These are phyloP conservation scores for Xylaria longipes DNA, from an alignment of 495 filamentous ascomycete genomes.

Conservation along the genomic window DNA sequence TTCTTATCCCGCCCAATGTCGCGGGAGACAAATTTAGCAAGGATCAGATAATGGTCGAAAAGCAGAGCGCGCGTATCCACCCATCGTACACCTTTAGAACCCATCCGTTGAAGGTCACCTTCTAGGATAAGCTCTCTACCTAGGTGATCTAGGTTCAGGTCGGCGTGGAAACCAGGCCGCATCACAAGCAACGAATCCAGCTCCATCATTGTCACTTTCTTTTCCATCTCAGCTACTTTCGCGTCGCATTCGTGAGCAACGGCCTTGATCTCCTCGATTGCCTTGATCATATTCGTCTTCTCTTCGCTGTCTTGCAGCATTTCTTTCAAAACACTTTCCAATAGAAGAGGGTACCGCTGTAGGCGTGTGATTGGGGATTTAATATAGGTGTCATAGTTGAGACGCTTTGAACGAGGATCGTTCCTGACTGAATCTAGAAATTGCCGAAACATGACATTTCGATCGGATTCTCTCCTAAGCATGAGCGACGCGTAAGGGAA, in stretches of 20 bases:
- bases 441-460: conserved; percentile 83
- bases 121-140: conserved; percentile 87
- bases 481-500: conserved; percentile 85
- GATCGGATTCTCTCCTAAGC: conserved; percentile 81
- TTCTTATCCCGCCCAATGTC: conserved; percentile 79
- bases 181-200: conserved; percentile 82
- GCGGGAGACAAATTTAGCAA: conserved; percentile 80
- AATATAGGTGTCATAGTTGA: conserved; percentile 93
- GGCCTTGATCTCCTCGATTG: conserved; percentile 92
- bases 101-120: conserved; percentile 87
- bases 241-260: conserved; percentile 93
- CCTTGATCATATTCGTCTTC: conserved; percentile 80
- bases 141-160: conserved; percentile 91
- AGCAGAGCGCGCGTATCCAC: conserved; percentile 91
- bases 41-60: conserved; percentile 94
- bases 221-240: conserved; percentile 91
- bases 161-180: conserved; percentile 83
- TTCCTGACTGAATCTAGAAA: conserved; percentile 82
- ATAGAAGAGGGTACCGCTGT: conserved; percentile 85
- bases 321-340: conserved; percentile 83
- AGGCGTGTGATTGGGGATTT: conserved; percentile 93
- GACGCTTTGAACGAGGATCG: conserved; percentile 79
- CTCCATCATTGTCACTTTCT: conserved; percentile 89
- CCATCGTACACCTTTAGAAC: conserved; percentile 85
- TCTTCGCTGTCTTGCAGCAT: conserved; percentile 87